Percentiles rank a stretch among this genome's conserved stretches.
These are phyloP conservation scores for Diplodia mutila DNA, from an alignment of 2,329 filamentous ascomycete species.

Conservation along the genomic window DNA sequence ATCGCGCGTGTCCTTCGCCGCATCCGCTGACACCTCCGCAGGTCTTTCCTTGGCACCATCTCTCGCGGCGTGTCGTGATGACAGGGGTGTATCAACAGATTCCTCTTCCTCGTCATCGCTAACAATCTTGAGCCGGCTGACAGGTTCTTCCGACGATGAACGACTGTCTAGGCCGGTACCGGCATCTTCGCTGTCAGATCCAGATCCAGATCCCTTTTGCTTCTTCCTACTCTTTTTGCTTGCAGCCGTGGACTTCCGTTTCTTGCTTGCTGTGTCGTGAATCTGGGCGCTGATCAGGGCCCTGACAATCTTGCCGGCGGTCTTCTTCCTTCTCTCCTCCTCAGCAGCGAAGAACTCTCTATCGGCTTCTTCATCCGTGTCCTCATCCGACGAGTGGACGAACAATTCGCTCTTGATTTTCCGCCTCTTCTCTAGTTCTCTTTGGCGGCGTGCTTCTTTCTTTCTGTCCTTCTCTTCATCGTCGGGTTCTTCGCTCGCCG, in stretches of 20 bases:
- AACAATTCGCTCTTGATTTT: constrained; percentile 85
- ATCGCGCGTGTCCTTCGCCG: constrained; percentile 28
- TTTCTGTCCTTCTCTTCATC: constrained; percentile 64
- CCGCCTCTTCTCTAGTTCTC: constrained; percentile 73
- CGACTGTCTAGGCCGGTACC: constrained; percentile 35
- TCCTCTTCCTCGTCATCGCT: constrained; percentile 37
- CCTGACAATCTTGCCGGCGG: constrained; percentile 53
- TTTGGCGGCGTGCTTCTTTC: constrained; percentile 64
- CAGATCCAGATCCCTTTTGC: constrained; percentile 37
- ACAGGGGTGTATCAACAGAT: constrained; percentile 44
- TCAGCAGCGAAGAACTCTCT: constrained; percentile 78
- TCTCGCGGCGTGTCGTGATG: constrained; percentile 40
- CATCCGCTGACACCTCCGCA: not conserved
- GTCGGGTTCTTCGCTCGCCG: constrained; percentile 57
- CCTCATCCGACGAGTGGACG: constrained; percentile 84
- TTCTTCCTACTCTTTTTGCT: constrained; percentile 35
- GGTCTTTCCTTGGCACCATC: constrained; percentile 28
- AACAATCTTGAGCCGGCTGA: constrained; percentile 30
- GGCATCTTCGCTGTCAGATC: constrained; percentile 33
- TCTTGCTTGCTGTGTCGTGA: constrained; percentile 36
- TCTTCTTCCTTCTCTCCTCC: constrained; percentile 65
- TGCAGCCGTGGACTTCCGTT: constrained; percentile 39
- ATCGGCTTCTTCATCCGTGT: constrained; percentile 77
- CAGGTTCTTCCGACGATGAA: constrained; percentile 33
- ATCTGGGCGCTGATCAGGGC: constrained; percentile 49